Conservation (phyloP, 306 rosid species). For the Fagus sylvatica region DNA sequence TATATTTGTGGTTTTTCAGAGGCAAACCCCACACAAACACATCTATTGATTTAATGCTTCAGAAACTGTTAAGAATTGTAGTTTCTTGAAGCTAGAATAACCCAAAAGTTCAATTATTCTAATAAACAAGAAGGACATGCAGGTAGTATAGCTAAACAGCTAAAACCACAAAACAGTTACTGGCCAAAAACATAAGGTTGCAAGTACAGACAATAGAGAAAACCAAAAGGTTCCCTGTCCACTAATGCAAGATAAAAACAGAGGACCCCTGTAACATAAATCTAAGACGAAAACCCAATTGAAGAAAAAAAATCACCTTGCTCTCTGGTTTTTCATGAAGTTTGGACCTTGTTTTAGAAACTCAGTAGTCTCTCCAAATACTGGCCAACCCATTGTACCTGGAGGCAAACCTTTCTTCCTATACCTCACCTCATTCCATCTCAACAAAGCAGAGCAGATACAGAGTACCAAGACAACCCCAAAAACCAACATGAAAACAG, state of each 20-base stretch:
- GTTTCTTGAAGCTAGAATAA: slow-evolving; percentile 15
- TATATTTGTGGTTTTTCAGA: slow-evolving; percentile 3
- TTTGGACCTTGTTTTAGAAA: slow-evolving; percentile 94
- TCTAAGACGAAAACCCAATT: background rate
- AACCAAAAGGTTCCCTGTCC: slow-evolving; percentile 8
- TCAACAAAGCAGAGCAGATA: slow-evolving; percentile 80
- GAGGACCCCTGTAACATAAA: slow-evolving; percentile 17
- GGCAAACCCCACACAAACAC: background rate
- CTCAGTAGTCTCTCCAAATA: slow-evolving; percentile 95
- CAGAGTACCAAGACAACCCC: slow-evolving; percentile 59
- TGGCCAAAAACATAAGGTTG: slow-evolving; percentile 8
- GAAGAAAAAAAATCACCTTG: slow-evolving; percentile 51
- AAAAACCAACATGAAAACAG: slow-evolving; percentile 43
- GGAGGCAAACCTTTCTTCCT: slow-evolving; percentile 88
- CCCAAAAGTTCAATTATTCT: slow-evolving; percentile 9
- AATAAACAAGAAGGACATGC: slow-evolving; percentile 27
- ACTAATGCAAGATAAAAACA: slow-evolving; percentile 22
- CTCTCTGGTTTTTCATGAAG: slow-evolving; percentile 93
- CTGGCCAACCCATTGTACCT: slow-evolving; percentile 99
- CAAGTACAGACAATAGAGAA: slow-evolving; percentile 12
- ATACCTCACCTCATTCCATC: slow-evolving; percentile 83
- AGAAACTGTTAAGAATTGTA: background rate
- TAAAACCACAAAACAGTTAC: slow-evolving; percentile 11
- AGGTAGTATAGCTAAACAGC: slow-evolving; percentile 18
- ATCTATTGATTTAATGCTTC: slow-evolving; percentile 6